phyloP scores from a whole-genome alignment of 2,329 filamentous ascomycete species.

The Colletotrichum tabaci region DNA sequence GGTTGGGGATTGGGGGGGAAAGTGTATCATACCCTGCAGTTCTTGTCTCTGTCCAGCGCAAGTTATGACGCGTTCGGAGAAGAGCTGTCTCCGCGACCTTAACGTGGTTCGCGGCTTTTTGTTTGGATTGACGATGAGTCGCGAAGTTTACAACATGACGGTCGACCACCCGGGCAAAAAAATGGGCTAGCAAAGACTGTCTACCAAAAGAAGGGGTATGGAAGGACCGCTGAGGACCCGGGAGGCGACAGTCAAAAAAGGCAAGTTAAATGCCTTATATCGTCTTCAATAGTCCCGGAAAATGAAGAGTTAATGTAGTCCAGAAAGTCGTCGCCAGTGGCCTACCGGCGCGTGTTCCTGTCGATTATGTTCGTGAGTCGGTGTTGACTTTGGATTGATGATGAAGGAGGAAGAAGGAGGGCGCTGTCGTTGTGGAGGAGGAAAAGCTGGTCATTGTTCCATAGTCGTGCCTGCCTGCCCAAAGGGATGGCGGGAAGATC shows the following conservation, averaged over 20 bases:
- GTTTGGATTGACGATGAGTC: conserved; percentile 28
- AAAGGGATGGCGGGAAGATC: conserved; percentile 36
- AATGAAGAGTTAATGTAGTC: conserved; percentile 16
- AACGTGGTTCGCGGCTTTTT: conserved; percentile 35
- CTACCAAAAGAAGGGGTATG: conserved; percentile 39
- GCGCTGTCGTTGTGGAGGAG: conserved; percentile 37
- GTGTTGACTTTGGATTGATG: conserved; percentile 35
- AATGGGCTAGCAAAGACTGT: conserved; percentile 27
- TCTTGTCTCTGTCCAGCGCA: conserved; percentile 29
- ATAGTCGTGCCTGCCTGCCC: conserved; percentile 27
- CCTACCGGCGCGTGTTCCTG: conserved; percentile 38
- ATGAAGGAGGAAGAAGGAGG: conserved; percentile 40
- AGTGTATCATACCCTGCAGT: conserved; percentile 43
- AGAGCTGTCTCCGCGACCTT: conserved; percentile 37
- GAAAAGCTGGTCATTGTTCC: conserved; percentile 47
- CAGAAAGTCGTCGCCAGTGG: conserved; percentile 21
- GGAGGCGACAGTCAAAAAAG: conserved; percentile 31
- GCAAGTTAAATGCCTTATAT: conserved; percentile 34
- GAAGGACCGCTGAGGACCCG: conserved; percentile 27
- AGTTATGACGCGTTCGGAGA: conserved; percentile 20
- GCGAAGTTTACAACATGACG: conserved; percentile 41
- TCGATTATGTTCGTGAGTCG: conserved; percentile 34
- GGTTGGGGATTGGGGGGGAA: conserved; percentile 29
- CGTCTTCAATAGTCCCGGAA: conserved; percentile 24
- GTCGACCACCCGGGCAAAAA: conserved; percentile 23